These are phyloP conservation scores for Euphorbia schlechtendalii DNA, from an alignment of 441 rosid genomes.

Conservation along the genomic window DNA sequence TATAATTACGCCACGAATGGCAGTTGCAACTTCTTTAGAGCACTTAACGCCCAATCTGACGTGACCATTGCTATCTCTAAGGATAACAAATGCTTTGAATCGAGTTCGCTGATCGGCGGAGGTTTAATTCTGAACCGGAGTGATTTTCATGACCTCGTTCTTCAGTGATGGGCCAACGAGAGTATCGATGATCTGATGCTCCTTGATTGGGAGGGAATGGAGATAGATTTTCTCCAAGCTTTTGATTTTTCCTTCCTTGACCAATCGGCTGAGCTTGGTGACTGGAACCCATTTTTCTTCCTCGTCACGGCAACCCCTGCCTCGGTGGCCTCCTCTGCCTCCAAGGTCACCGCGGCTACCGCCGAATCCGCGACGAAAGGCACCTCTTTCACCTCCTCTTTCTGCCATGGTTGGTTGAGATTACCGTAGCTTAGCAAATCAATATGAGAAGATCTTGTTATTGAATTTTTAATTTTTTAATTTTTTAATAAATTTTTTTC, in stretches of 20 bases:
- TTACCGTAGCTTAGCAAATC: too few species aligned
- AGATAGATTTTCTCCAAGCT: slow-evolving; percentile 72
- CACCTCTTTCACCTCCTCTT: too few species aligned
- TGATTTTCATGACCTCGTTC: slow-evolving; percentile 93
- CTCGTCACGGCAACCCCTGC: slow-evolving; percentile 53
- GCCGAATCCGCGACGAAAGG: slow-evolving; percentile 51
- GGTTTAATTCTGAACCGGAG: slow-evolving; percentile 90
- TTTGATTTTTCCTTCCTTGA: slow-evolving; percentile 37
- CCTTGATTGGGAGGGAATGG: too few species aligned
- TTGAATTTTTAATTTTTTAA: too few species aligned
- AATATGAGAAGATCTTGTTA: too few species aligned
- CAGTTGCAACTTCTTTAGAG: slow-evolving; percentile 78
- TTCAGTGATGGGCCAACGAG: slow-evolving; percentile 65
- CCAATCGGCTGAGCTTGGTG: slow-evolving; percentile 78
- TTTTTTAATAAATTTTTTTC: too few species aligned
- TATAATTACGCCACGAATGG: slow-evolving; percentile 72
- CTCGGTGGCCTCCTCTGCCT: slow-evolving; percentile 41
- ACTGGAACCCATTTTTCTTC: too few species aligned
- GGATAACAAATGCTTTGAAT: slow-evolving; percentile 92
- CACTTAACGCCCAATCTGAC: slow-evolving; percentile 83
- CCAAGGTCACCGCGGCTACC: too few species aligned
- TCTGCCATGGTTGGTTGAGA: slow-evolving; percentile 41
- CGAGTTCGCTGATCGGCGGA: slow-evolving; percentile 90
- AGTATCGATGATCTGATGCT: slow-evolving; percentile 65
- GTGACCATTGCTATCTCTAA: slow-evolving; percentile 75